Base-by-base conservation (phyloP, 164 flowering plant species). In the Vitis cinerea region DNA sequence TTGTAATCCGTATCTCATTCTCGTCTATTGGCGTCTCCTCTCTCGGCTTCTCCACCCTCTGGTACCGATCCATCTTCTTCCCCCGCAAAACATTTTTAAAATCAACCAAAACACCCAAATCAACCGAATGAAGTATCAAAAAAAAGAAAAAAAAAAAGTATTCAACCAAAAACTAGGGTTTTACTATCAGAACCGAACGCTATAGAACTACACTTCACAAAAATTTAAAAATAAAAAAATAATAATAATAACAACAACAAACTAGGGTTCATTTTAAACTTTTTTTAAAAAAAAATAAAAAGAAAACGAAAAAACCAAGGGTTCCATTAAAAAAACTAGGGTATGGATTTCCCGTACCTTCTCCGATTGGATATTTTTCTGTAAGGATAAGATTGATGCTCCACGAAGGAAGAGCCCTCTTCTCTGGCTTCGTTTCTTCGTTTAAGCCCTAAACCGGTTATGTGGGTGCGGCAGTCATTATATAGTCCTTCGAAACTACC, bases 1-100 rank as follows among this genome's bases (percentile, higher is more conserved):
- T 86, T 0, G 97, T 91, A 72, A 91, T 91, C 63, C 94, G 80
- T 71, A 91, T 91, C 83, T 89, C 97, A 68, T 90, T 90, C 80
- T 83, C 94, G 63, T 86, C 90, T 58, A 91, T 91, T 8, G 91
- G 88, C 11, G 91, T 74, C 68, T 87, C 94, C 14, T 75, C 88
- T 73, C 73, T 85, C 23, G 94, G 93, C 82, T 86, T 91, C 91
- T 88, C 97, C 69, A 91, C 93, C 68, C 85, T 88, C 83, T 87
- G 90, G 86, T 91, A 91, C 79, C 90, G 90, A 83, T 91, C 97
- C 97, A 91, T 89, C 85, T 82, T 30, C 52, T 50, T 67, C 53
- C 48, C 14, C 31, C 51, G 29, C 67, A 60, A 53, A 37, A 12
- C 52, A 14, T 31, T 37, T 53, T 50, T 12, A 23, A 59, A 64